Percentiles rank a stretch among this genome's conserved stretches.
Evolutionary conservation across 1,139 yeast genomes (phyloP).

Genomic region (Hemisphaericaspora xylofermentans): DNA sequence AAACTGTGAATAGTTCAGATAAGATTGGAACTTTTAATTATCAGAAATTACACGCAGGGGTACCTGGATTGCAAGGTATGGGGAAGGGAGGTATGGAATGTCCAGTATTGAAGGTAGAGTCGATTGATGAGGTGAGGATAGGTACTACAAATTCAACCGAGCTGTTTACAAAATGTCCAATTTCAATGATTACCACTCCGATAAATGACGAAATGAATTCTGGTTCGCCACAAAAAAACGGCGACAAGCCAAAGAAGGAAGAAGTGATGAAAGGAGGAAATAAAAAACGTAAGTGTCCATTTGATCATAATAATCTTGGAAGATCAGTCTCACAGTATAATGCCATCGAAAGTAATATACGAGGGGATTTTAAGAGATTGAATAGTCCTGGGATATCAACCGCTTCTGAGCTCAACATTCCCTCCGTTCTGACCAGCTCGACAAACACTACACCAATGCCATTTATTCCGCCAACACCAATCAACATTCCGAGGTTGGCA

Average conservation of each 20-base stretch:
- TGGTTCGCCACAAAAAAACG: no score
- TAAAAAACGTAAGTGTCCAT: constrained; percentile 31
- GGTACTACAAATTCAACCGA: constrained; percentile 4
- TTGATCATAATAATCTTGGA: constrained; percentile 27
- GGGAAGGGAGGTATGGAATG: constrained; percentile 7
- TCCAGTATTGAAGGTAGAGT: constrained; percentile 12
- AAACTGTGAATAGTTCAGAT: constrained; percentile 34
- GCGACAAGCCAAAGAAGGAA: no score
- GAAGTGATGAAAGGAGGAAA: constrained; percentile 10
- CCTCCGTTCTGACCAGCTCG: neutral
- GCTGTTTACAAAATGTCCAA: constrained; percentile 29
- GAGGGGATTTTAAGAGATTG: constrained; percentile 12
- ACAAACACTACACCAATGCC: neutral
- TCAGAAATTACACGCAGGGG: constrained; percentile 36
- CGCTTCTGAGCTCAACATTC: no score
- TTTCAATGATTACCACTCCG: constrained; percentile 30
- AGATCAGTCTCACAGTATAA: constrained; percentile 17
- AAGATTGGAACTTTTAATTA: constrained; percentile 31
- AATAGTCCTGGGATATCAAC: neutral
- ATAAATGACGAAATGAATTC: constrained; percentile 13
- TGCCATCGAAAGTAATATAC: constrained; percentile 29
- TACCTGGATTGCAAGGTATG: constrained; percentile 27
- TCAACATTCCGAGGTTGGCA: neutral
- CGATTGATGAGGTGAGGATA: neutral
- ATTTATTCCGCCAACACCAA: neutral